phyloP scores from a whole-genome alignment of 129 eudicot genomes.

The Rutidosis leptorrhynchoides region DNA sequence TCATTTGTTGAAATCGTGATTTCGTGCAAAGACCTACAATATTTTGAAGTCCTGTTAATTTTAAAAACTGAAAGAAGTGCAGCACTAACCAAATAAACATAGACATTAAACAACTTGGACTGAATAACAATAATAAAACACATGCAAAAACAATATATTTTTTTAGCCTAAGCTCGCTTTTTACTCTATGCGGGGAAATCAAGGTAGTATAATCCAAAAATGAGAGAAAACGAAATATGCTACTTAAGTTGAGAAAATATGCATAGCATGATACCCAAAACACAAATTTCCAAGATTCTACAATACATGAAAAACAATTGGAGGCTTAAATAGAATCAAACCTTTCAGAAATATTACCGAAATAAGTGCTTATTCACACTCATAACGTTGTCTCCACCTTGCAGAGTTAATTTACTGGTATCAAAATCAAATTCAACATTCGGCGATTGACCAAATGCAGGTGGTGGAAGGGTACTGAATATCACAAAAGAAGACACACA shows the following conservation, averaged over 20 bases:
- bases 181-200: too few species aligned
- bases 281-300: not conserved
- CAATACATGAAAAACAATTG: conserved; percentile 3
- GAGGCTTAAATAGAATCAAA: conserved; percentile 61
- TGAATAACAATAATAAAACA: not conserved
- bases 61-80: conserved; percentile 15
- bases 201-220: too few species aligned
- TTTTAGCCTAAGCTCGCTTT: too few species aligned
- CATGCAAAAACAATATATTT: not conserved
- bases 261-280: not conserved
- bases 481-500: conserved; percentile 5
- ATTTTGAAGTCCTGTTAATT: conserved; percentile 27
- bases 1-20: conserved; percentile 81
- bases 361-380: conserved; percentile 58
- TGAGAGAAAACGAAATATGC: not conserved
- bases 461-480: conserved; percentile 61
- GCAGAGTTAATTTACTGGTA: conserved; percentile 40
- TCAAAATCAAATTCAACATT: conserved; percentile 50
- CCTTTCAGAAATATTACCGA: conserved; percentile 76
- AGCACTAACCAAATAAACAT: conserved; percentile 22
- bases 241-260: too few species aligned
- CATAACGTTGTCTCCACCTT: conserved; percentile 53
- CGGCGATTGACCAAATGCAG: conserved; percentile 68
- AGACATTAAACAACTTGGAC: conserved; percentile 3
- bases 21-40: conserved; percentile 75